Conservation (phyloP, 768 basidiomycete species). For the Rhizopogon roseolus region DNA sequence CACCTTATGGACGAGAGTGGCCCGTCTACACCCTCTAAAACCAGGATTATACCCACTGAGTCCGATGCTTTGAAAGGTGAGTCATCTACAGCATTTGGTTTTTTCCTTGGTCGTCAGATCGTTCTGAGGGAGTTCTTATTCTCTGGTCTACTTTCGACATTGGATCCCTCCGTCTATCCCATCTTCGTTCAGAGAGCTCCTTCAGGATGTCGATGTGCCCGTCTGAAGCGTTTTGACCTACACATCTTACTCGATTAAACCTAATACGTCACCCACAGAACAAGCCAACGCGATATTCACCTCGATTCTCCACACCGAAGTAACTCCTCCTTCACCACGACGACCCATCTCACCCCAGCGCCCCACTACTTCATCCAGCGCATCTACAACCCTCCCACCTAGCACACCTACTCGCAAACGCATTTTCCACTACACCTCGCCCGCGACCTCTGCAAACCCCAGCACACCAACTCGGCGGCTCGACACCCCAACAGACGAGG, state of each 20-base stretch:
- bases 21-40: conserved; percentile 56
- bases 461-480: conserved; percentile 55
- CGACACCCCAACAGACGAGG: conserved; percentile 82
- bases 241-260: conserved; percentile 7
- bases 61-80: conserved; percentile 74
- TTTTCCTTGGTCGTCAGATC: too few species aligned
- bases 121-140: too few species aligned
- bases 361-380: conserved; percentile 25
- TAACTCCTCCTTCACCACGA: conserved; percentile 64
- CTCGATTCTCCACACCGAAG: conserved; percentile 71
- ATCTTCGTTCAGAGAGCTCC: too few species aligned
- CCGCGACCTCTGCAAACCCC: conserved; percentile 50
- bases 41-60: conserved; percentile 60
- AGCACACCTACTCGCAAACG: conserved; percentile 49
- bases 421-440: conserved; percentile 65
- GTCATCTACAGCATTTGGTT: conserved; percentile 4
- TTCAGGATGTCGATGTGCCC: too few species aligned
- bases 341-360: conserved; percentile 60
- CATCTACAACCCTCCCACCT: conserved; percentile 37
- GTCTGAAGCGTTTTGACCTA: too few species aligned
- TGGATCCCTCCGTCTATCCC: too few species aligned
- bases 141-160: too few species aligned
- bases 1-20: conserved; percentile 53
- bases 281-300: conserved; percentile 83
- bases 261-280: conserved; percentile 36